Evolutionary conservation across 2,329 filamentous ascomycete genomes (phyloP).

Genomic region (Anthostomella pinea): DNA sequence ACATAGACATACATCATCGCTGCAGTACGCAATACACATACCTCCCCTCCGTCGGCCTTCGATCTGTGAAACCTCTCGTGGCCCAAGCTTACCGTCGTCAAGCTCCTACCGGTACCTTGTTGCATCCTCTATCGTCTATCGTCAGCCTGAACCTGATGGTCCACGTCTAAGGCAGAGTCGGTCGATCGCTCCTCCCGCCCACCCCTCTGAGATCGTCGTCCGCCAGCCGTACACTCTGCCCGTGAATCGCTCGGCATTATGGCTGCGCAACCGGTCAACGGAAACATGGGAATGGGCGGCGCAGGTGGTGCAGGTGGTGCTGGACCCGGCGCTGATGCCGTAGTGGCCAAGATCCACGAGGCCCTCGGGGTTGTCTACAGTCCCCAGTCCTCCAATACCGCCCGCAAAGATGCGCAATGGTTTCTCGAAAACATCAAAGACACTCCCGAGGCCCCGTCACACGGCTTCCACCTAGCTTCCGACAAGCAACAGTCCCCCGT

Average conservation of each 20-base stretch:
- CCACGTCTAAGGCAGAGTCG: slow-evolving; percentile 24
- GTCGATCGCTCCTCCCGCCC: slow-evolving; percentile 24
- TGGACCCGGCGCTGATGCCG: slow-evolving; percentile 39
- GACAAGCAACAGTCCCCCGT: slow-evolving; percentile 73
- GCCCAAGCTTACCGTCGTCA: not conserved
- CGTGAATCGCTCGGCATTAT: slow-evolving; percentile 16
- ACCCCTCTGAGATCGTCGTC: slow-evolving; percentile 26
- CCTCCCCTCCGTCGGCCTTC: too few relatives aligned
- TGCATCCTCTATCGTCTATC: too few relatives aligned
- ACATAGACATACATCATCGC: too few relatives aligned
- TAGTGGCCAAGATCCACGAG: slow-evolving; percentile 70
- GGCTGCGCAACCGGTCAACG: slow-evolving; percentile 27
- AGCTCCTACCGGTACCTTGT: too few relatives aligned
- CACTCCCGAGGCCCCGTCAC: slow-evolving; percentile 72
- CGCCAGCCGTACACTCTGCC: slow-evolving; percentile 16
- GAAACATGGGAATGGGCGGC: slow-evolving; percentile 32
- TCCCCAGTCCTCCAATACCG: slow-evolving; percentile 74
- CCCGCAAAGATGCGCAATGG: slow-evolving; percentile 76
- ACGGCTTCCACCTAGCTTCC: slow-evolving; percentile 80
- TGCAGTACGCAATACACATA: too few relatives aligned
- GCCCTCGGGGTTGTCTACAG: slow-evolving; percentile 87
- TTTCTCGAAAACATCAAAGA: slow-evolving; percentile 86
- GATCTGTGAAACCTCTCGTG: not conserved
- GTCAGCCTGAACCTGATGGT: slow-evolving; percentile 29
- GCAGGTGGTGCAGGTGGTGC: slow-evolving; percentile 33